A percentile compares a stretch with the other conserved stretches of the same genome.
These are phyloP conservation scores for Leccinum disarticulatum DNA, from an alignment of 768 basidiomycete genomes.

Conservation along the genomic window DNA sequence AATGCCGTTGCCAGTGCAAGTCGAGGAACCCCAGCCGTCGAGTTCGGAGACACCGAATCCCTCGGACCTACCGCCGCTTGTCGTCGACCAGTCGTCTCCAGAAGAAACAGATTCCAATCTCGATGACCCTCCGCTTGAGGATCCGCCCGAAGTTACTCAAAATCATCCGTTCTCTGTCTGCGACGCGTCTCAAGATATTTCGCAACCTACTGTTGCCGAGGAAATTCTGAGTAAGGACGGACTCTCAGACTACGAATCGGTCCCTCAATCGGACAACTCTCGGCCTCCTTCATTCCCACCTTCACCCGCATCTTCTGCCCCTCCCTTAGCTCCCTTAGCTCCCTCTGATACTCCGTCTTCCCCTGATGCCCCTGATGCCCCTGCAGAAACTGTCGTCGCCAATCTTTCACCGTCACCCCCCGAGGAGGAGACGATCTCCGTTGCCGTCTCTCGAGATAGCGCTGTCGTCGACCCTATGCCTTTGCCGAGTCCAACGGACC, in stretches of 20 bases:
- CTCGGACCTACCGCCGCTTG: slow-evolving; percentile 1
- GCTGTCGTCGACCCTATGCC: slow-evolving; percentile 1
- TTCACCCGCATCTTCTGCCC: neutral
- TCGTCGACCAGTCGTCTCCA: neutral
- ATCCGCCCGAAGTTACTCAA: neutral
- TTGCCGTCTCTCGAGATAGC: neutral
- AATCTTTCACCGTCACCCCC: neutral
- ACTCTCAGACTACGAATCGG: slow-evolving; percentile 15
- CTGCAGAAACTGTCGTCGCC: neutral
- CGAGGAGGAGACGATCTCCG: slow-evolving; percentile 3
- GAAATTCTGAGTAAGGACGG: slow-evolving; percentile 7
- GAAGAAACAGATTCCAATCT: neutral
- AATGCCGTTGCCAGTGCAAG: slow-evolving; percentile 2
- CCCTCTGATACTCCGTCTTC: neutral
- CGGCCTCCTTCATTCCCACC: slow-evolving; percentile 7
- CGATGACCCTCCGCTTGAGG: slow-evolving; percentile 1
- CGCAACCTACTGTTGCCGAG: slow-evolving; percentile 1
- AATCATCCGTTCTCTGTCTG: neutral
- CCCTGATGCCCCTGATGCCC: neutral
- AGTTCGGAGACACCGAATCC: slow-evolving; percentile 3
- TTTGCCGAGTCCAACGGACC: slow-evolving; percentile 4
- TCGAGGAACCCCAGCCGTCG: slow-evolving; percentile 3
- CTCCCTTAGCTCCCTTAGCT: neutral
- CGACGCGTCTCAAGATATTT: slow-evolving; percentile 5
- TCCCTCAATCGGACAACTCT: slow-evolving; percentile 16